Evolutionary conservation across 2,329 filamentous ascomycete species (phyloP).

Genomic region (Fusarium oligoseptatum): DNA sequence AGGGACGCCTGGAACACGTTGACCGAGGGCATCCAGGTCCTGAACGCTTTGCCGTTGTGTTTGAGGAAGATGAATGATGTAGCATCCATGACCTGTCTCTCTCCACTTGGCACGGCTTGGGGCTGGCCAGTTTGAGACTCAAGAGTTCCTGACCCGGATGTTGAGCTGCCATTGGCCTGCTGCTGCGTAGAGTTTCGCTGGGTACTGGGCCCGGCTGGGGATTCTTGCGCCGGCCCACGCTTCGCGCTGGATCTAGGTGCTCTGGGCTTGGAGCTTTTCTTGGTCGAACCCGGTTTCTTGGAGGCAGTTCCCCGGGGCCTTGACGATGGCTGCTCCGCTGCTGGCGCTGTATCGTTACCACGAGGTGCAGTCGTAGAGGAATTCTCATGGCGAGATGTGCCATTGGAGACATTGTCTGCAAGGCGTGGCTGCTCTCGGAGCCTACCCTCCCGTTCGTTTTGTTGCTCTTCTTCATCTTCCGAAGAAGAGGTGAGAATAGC

Average conservation of each 20-base stretch:
- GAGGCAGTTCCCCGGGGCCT: too few species aligned
- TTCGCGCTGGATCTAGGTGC: background rate
- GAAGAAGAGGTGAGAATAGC: too few species aligned
- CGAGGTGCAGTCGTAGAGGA: too few species aligned
- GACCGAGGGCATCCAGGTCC: background rate
- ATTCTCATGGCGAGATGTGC: background rate
- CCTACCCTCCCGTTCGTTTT: background rate
- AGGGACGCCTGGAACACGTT: background rate
- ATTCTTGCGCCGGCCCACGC: background rate
- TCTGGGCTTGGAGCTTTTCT: background rate
- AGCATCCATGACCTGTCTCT: background rate
- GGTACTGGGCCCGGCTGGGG: background rate
- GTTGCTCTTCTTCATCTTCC: background rate
- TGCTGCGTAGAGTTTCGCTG: background rate
- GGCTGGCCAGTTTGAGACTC: background rate
- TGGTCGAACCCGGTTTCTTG: background rate
- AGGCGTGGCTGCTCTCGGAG: background rate
- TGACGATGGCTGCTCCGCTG: too few species aligned
- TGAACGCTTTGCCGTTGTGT: fast-evolving
- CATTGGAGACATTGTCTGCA: background rate
- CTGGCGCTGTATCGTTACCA: too few species aligned
- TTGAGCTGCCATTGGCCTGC: background rate
- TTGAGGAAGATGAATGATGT: background rate
- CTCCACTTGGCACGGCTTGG: background rate
- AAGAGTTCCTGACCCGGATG: background rate